Base-by-base conservation (phyloP, 257 asterid genomes). In the Cordia subcordata region DNA sequence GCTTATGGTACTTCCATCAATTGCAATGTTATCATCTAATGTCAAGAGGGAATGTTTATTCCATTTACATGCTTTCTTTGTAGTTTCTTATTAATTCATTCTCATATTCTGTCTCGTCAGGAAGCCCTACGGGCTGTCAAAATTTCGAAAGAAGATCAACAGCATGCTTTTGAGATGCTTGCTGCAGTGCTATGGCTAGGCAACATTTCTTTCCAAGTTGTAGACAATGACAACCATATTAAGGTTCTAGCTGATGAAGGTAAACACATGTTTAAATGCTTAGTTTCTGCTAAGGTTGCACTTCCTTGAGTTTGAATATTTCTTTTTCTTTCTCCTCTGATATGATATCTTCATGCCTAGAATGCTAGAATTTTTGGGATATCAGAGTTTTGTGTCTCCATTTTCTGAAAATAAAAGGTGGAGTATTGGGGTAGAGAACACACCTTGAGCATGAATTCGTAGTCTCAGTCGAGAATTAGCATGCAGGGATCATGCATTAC, bases 111-210 rank as follows among this genome's bases (percentile, higher is more conserved):
- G 35, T 70, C 58, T 72, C 60, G 56, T 70, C 74, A 93, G 99
- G 96, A 72, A 67, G 99, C 97, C 54, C 72, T 93, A 35, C 64
- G 73, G 68, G 68, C 79, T 53, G 60, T 81, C 51, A 56, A 76
- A 78, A 85, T 93, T 71, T 74, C 79, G 81, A 73, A 82, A 71
- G 92, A 82, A 50, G 85, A 83, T 51, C 96, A 89, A 72, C 90
- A 85, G 68, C 86, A 75, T 39, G 78, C 70, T 67, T 86, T 93
- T 67, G 85, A 77, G 81, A 80, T 89, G 91, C 82, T 86, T 73
- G 88, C 97, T 70, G 90, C 97, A 35, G 90, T 93, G 60, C 70
- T 93, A 70, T 93, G 99, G 99, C 77, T 93, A 72, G 99, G 99
- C 61, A 86, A 93, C 82, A 86, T 89, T 65, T 77, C 95, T 11